Evolutionary conservation across 2,329 filamentous ascomycete genomes (phyloP), one percentile per base, ranked within the genome.

Genomic region (Ophiostoma tasmaniense): DNA sequence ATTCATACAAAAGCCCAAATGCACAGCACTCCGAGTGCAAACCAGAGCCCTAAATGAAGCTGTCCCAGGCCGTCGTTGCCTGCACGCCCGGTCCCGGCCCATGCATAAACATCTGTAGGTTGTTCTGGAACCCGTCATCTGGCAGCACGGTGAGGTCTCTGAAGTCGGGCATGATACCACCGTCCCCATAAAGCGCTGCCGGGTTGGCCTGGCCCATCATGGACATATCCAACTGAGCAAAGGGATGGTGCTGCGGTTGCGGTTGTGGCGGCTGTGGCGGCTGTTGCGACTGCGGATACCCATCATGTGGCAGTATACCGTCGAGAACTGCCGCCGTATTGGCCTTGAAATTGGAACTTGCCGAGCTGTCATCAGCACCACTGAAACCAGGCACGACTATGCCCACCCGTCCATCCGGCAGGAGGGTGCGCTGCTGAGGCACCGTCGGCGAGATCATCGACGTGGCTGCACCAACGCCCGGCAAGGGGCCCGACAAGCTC

Each of bases 81-180:
- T 61, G 50, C 5, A 75, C 72, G 3, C 72, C 74, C 1, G 77
- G 74, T 1, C 81, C 74, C 1, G 77, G 74, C 1, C 81, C 81
- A 52, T 81, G 76, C 30, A 82, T 77, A 68, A 80, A 80, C 64
- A 77, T 78, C 70, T 80, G 80, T 67, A 84, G 73, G 73, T 83
- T 82, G 10, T 74, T 76, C 71, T 82, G 80, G 70, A 80, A 84
- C 1, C 82, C 82, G 68, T 84, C 82, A 61, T 78, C 78, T 20
- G 66, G 69, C 11, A 70, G 8, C 8, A 39, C 35, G n/a, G 17
- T 7, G 10, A 64, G 62, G 10, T 35, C 62, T 20, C 33, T 37
- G 17, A 65, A 42, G 20, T 70, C 64, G 3, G 68, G 50, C 3
- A 67, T 13, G 30, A 67, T 59, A n/a, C 50, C 33, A 14, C 66